Conservation (phyloP, 306 rosid genomes). For the Dryas drummondii region DNA sequence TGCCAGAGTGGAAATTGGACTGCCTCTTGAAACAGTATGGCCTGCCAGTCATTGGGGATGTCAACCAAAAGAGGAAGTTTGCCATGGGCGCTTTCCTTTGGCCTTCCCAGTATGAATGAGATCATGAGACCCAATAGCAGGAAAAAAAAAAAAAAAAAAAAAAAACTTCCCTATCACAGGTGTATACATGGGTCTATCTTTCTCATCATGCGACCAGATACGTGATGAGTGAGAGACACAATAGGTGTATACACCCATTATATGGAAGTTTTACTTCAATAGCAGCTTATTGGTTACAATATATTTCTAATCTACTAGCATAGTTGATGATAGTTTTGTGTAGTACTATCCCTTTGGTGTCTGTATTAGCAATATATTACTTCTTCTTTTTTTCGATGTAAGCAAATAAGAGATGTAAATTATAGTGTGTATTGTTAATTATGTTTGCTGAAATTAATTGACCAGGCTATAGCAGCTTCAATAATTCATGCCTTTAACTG, state of each 20-base stretch:
- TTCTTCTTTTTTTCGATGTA: neutral
- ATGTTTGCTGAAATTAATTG: neutral
- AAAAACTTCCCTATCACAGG: too few species aligned
- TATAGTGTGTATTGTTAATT: neutral
- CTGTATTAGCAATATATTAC: neutral
- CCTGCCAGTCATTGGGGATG: constrained; percentile 25
- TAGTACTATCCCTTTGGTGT: neutral
- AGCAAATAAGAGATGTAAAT: constrained; percentile 7
- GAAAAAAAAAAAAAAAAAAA: too few species aligned
- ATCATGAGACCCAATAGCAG: too few species aligned
- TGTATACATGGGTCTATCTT: too few species aligned
- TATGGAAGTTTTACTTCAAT: too few species aligned
- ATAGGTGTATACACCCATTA: too few species aligned
- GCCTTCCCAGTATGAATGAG: constrained; percentile 32
- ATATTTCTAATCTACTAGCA: too few species aligned
- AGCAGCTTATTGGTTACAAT: too few species aligned
- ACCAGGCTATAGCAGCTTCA: neutral
- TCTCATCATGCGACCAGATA: too few species aligned
- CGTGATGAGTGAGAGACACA: too few species aligned
- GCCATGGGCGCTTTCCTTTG: constrained; percentile 48
- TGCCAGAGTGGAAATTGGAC: constrained; percentile 47
- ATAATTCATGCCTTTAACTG: neutral
- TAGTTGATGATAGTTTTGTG: neutral
- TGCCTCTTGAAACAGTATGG: constrained; percentile 36
- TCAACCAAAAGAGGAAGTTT: constrained; percentile 37